A percentile compares a stretch with the other conserved stretches of the same genome.
Evolutionary conservation across 495 filamentous ascomycete genomes (phyloP).

Genomic region (Recurvomyces mirabilis): DNA sequence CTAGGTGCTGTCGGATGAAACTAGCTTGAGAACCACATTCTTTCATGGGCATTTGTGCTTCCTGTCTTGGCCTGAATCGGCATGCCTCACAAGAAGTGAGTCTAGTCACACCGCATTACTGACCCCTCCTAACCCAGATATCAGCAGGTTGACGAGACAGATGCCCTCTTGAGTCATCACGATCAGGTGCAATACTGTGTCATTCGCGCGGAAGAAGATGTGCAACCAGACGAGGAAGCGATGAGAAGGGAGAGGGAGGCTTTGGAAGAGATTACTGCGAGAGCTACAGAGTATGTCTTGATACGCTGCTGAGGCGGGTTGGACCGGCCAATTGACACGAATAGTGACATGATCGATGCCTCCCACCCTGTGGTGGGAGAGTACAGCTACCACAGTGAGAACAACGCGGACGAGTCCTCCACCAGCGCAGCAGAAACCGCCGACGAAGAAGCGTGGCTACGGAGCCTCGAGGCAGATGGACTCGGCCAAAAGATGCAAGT

Average conservation of each 20-base stretch:
- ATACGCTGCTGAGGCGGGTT: background rate
- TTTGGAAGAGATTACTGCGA: conserved; percentile 30
- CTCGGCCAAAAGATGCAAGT: background rate
- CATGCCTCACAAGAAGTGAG: conserved; percentile 29
- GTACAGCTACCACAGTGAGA: no score
- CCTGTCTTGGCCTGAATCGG: conserved; percentile 29
- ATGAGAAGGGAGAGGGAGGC: conserved; percentile 30
- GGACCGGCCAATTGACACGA: background rate
- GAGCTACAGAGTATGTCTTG: conserved; percentile 27
- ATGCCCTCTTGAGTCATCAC: conserved; percentile 27
- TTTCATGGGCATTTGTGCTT: conserved; percentile 31
- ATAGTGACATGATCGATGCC: conserved; percentile 21
- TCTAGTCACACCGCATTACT: background rate
- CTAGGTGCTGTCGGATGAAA: no score
- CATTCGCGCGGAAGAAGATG: conserved; percentile 19
- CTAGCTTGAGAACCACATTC: no score
- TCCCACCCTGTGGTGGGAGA: no score
- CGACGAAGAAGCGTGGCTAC: conserved; percentile 18
- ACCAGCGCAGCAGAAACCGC: no score
- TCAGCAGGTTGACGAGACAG: conserved; percentile 21
- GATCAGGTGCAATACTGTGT: conserved; percentile 29
- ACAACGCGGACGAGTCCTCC: no score
- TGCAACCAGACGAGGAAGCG: conserved; percentile 30
- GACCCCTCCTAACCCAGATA: background rate
- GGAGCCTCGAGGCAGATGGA: conserved; percentile 11